These are phyloP conservation scores for Pleurotus giganteus DNA, from an alignment of 768 basidiomycete species.

Conservation along the genomic window DNA sequence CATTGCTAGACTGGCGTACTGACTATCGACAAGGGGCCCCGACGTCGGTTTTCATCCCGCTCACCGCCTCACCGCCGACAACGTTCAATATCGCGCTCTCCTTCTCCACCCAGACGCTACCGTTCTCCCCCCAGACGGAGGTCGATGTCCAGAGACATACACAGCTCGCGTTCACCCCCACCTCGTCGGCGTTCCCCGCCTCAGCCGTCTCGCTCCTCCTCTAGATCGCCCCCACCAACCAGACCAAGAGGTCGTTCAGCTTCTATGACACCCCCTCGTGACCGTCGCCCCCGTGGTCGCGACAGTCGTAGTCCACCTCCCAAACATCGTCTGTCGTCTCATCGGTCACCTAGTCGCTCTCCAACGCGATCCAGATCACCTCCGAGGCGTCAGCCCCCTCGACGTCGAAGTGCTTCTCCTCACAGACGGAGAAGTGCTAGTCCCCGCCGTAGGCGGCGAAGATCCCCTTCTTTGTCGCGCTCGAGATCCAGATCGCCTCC, in stretches of 20 bases:
- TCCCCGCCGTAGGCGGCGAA: constrained; percentile 23
- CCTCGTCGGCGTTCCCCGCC: constrained; percentile 31
- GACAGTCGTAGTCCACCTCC: constrained; percentile 60
- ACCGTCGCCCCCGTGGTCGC: constrained; percentile 30
- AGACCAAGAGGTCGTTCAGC: constrained; percentile 41
- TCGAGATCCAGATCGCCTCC: constrained; percentile 31
- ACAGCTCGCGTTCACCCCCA: constrained; percentile 38
- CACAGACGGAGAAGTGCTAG: constrained; percentile 32
- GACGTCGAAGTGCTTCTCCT: constrained; percentile 46
- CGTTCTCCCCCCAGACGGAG: constrained; percentile 42
- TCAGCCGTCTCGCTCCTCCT: constrained; percentile 46
- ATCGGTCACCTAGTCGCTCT: constrained; percentile 26
- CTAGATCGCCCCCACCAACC: constrained; percentile 34
- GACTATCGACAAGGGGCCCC: constrained; percentile 32
- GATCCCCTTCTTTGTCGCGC: constrained; percentile 27
- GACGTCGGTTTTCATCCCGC: constrained; percentile 46
- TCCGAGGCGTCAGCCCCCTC: constrained; percentile 32
- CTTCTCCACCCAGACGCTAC: constrained; percentile 35
- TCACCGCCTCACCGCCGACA: constrained; percentile 50
- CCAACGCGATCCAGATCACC: constrained; percentile 43
- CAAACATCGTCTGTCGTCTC: constrained; percentile 39
- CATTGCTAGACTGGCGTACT: constrained; percentile 12
- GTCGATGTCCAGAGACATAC: constrained; percentile 34
- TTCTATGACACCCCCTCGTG: constrained; percentile 48
- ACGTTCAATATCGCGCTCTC: constrained; percentile 38